Percentiles rank a stretch among this genome's conserved stretches.
These are phyloP conservation scores for Multifurca ochricompacta DNA, from an alignment of 768 basidiomycete genomes.

Conservation along the genomic window DNA sequence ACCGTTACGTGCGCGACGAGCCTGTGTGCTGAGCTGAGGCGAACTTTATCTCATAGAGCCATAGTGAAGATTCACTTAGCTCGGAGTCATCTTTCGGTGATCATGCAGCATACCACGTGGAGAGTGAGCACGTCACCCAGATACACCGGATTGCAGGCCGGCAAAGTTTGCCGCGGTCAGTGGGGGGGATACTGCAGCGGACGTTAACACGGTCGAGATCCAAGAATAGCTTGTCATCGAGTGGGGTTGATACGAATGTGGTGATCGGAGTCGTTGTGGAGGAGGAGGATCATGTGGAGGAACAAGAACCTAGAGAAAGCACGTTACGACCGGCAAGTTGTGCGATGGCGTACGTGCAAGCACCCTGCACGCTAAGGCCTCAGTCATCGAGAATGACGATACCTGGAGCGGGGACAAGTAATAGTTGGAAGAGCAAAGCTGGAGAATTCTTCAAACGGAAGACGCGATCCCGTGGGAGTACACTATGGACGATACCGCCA, in stretches of 20 bases:
- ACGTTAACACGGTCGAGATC: slow-evolving; percentile 17
- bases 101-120: background rate
- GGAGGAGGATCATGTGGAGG: slow-evolving; percentile 17
- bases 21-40: slow-evolving; percentile 3
- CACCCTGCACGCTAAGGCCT: background rate
- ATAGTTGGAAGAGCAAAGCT: slow-evolving; percentile 11
- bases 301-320: slow-evolving; percentile 1
- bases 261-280: slow-evolving; percentile 21
- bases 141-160: slow-evolving; percentile 21
- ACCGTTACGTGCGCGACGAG: background rate
- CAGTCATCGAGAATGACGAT: slow-evolving; percentile 9
- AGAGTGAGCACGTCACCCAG: slow-evolving; percentile 19
- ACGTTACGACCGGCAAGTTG: background rate
- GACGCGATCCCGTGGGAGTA: background rate
- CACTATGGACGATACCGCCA: background rate
- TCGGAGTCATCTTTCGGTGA: slow-evolving; percentile 15
- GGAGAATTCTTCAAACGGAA: slow-evolving; percentile 11
- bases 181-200: slow-evolving; percentile 17
- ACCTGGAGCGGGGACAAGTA: background rate
- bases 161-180: slow-evolving; percentile 15
- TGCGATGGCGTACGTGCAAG: slow-evolving; percentile 3
- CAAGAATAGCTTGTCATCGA: background rate
- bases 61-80: slow-evolving; percentile 27
- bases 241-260: slow-evolving; percentile 5
- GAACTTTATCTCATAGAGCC: background rate